Evolutionary conservation across 1,284 basidiomycete genomes (phyloP).

Genomic region (Irpex rosettiformis): DNA sequence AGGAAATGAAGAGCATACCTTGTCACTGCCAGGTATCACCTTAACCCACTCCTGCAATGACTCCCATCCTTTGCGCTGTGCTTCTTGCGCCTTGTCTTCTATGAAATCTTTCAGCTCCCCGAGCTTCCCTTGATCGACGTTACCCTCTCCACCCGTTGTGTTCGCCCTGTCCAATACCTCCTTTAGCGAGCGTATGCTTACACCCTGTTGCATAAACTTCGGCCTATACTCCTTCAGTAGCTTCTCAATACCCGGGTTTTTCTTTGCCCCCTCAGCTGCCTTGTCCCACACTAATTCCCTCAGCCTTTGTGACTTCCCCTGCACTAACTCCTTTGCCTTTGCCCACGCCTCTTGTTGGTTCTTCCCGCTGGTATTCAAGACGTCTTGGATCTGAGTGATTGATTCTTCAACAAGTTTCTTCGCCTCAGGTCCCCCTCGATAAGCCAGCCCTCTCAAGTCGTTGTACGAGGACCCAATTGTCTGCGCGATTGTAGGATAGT

Average conservation of each 20-base stretch:
- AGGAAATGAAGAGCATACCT: conserved; percentile 18
- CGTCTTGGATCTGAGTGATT: conserved; percentile 25
- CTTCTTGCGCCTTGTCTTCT: conserved; percentile 26
- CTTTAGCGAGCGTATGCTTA: conserved; percentile 5
- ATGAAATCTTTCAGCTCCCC: conserved; percentile 30
- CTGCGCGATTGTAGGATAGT: conserved; percentile 31
- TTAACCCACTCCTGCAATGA: conserved; percentile 24
- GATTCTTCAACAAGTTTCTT: conserved; percentile 33
- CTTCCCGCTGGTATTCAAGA: conserved; percentile 7
- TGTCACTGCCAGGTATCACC: conserved; percentile 28
- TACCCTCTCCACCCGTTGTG: conserved; percentile 23
- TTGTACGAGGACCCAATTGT: conserved; percentile 31
- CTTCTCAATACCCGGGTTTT: conserved; percentile 18
- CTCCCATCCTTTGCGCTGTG: conserved; percentile 21
- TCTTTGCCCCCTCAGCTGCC: conserved; percentile 24
- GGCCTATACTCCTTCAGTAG: conserved; percentile 11
- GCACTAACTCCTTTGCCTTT: conserved; percentile 24
- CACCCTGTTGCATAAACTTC: conserved; percentile 6
- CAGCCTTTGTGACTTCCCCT: conserved; percentile 27
- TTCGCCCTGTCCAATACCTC: conserved; percentile 28
- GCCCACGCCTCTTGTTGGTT: conserved; percentile 22
- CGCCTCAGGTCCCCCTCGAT: conserved; percentile 33
- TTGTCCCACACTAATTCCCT: conserved; percentile 30
- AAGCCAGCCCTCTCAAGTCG: conserved; percentile 30
- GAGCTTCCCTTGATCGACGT: conserved; percentile 27